Base-by-base conservation (phyloP, 1,284 basidiomycete species). In the Vanrija pseudolonga region DNA sequence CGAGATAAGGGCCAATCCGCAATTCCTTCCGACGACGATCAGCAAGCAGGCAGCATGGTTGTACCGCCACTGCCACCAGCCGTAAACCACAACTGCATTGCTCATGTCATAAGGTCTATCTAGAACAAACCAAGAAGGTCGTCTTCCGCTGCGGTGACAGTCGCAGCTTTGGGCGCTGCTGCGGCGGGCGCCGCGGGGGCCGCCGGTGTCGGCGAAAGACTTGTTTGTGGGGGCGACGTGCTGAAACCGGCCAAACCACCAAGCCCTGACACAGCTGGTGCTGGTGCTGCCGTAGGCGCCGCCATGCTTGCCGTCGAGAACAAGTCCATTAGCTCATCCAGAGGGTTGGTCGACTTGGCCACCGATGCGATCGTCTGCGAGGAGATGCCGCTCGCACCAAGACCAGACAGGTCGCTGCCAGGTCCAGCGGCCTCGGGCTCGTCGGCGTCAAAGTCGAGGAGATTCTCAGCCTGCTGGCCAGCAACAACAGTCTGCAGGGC, bases 401-500 rank as follows among this genome's bases (percentile, higher is more conserved):
- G 44, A 14, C 39, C 45, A 4, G 44, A 24, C 4, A 55, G 47
- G 38, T 43, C 46, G 60, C 83, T 83, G 23, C 59, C 47, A 19
- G 81, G 15, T 2, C 32, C 26, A 17, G 49, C 45, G 9, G 44
- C 36, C 32, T 39, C 82, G 18, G 81, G 78, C 1, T 85, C 82
- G 14, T 82, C 60, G 63, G 90, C 88, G 73, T 90, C 89, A 74
- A 95, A 91, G 78, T 95, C 91, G 62, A 95, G 85, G n/a, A 95
- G 78, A 72, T 96, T 96, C 77, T 97, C 93, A 11, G 91, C 85
- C 75, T 92, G 88, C 74, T 93, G 89, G 17, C 93, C 93, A 4
- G 85, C 85, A 26, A 84, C 90, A 32, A 96, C 88, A 0, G 90
- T 92, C 66, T 93, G 87, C 9, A 96, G 77, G 1, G 93, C 93